Evolutionary conservation across 1,284 basidiomycete species (phyloP), one percentile per base, ranked within the genome.

Genomic region (Microbotryum intermedium): DNA sequence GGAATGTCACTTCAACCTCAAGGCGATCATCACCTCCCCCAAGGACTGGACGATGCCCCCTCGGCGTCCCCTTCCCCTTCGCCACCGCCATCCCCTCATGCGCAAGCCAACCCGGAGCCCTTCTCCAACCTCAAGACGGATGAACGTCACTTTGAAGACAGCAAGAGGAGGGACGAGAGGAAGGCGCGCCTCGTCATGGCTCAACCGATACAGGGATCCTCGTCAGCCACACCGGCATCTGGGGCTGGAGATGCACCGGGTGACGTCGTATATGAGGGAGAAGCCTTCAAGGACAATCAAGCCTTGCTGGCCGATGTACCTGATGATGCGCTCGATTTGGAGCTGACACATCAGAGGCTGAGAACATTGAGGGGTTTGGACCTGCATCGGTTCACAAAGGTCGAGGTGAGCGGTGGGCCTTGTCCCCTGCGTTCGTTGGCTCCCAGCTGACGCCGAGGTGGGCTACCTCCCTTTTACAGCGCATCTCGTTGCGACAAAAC

Each of bases 401-500:
- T 70, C 6, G 55, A 68, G 66, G 69, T 71, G n/a, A 20, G 66
- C 48, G 52, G 23, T 6, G 16, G 28, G 2, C n/a, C 3, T 8
- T 23, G 13, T 5, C 1, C 11, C 20, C 18, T n/a, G n/a, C n/a
- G n/a, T n/a, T n/a, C n/a, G n/a, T n/a, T n/a, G n/a, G n/a, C n/a
- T n/a, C n/a, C 34, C 34, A 39, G 34, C 72, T 80, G 6, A 70
- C 75, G 13, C 78, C 93, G 34, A n/a, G n/a, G n/a, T n/a, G n/a
- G n/a, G n/a, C n/a, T n/a, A n/a, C 3, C 77, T 81, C 2, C 80
- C 89, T 18, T 95, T 78, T 93, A 53, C 84, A 83, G 76, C 82
- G 84, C 57, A 79, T 97, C 23, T 93, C 88, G 75, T 80, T 98
- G 26, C 82, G 94, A 28, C 93, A 97, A 76, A 98, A 97, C 75